These are phyloP conservation scores for Boletus subcaerulescens DNA, from an alignment of 768 basidiomycete genomes.

Conservation along the genomic window DNA sequence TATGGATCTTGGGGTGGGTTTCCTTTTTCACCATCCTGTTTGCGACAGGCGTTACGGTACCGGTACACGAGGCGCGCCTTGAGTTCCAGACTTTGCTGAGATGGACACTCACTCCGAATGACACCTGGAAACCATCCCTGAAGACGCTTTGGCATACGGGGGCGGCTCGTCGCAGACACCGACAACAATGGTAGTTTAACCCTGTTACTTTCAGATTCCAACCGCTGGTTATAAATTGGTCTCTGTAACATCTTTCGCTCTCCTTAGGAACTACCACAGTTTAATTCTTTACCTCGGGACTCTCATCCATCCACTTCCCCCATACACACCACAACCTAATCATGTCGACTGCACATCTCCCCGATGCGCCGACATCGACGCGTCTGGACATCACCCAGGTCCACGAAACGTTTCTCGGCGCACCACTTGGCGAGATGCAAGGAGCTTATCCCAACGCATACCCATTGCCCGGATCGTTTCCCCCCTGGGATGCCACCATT, in stretches of 20 bases:
- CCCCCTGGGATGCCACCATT: background rate
- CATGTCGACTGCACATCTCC: background rate
- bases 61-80: background rate
- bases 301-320: background rate
- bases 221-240: background rate
- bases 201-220: background rate
- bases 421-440: no score
- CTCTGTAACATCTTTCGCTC: background rate
- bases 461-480: background rate
- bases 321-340: background rate
- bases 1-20: background rate
- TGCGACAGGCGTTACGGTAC: no score
- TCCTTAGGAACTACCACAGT: background rate
- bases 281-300: no score
- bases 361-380: background rate
- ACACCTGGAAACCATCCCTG: background rate
- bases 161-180: background rate
- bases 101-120: no score
- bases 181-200: background rate
- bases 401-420: no score
- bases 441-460: background rate
- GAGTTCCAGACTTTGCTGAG: background rate
- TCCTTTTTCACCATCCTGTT: background rate
- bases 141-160: constrained; percentile 1
- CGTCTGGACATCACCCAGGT: background rate